These are phyloP conservation scores for Cladosporium sp. DNA, from an alignment of 2,329 filamentous ascomycete species.

Conservation along the genomic window DNA sequence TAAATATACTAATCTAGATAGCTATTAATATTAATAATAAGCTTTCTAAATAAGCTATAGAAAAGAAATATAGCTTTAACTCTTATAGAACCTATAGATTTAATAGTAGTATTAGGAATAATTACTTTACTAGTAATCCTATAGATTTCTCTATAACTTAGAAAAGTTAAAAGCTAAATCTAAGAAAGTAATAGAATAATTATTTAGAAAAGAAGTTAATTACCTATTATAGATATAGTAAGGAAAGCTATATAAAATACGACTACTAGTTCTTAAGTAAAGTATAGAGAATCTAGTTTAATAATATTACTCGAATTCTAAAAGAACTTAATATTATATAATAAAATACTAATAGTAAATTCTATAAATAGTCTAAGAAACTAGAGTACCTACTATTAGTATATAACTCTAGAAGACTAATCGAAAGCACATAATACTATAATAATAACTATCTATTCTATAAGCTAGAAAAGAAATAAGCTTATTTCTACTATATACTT, in stretches of 20 bases:
- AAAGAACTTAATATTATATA: not conserved
- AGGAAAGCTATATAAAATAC: not conserved
- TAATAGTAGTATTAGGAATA: not conserved
- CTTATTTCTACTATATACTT: not conserved
- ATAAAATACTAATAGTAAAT: no score
- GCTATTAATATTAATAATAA: slow-evolving; percentile 5
- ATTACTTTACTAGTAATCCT: not conserved
- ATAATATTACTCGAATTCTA: not conserved
- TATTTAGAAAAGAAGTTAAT: not conserved
- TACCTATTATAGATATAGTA: not conserved
- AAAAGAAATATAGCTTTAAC: not conserved
- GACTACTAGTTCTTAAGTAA: not conserved
- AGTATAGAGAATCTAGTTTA: slow-evolving; percentile 1
- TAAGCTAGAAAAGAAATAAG: not conserved
- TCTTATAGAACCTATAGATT: not conserved
- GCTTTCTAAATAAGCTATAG: slow-evolving; percentile 6
- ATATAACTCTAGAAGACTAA: not conserved
- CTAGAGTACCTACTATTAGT: no score
- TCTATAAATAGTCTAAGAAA: not conserved
- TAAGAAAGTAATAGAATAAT: not conserved
- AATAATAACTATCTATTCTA: not conserved
- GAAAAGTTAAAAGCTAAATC: not conserved
- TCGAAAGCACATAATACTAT: not conserved
- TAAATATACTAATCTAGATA: not conserved
- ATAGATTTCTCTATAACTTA: not conserved